Evolutionary conservation across 139 green algal species (phyloP), one percentile per base, ranked within the genome.

Genomic region (Trebouxia sp.): DNA sequence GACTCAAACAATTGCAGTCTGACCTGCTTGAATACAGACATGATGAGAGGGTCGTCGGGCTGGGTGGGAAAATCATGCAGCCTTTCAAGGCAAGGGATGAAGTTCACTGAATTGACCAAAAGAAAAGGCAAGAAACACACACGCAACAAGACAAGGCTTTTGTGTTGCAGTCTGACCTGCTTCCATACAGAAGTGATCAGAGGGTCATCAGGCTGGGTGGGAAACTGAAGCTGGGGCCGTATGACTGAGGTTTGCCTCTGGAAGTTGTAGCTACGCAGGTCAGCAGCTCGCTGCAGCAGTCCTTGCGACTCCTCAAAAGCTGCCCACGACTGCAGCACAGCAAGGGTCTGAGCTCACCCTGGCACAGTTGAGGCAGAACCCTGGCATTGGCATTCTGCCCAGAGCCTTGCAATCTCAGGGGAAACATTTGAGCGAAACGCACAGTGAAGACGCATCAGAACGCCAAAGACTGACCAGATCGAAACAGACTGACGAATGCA

Each of bases 261-360:
- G 70, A 91, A 83, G 69, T 58, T 88, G 69, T 89, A 91, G 48
- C 48, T 87, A 56, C 96, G 89, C 80, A 99, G 90, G 83, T 98
- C 96, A 28, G 94, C 84, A 39, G 93, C 96, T 10, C 92, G 87
- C 67, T 94, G 80, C 3, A 92, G 35, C 42, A 90, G 83, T n/a
- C 93, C 96, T 42, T 90, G 47, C 20, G 90, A 79, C 79, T 96
- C 90, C 88, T 99, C 96, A 94, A 99, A 93, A 22, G 79, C 30
- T 1, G 96, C 92, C 96, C 96, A 99, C 4, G 92, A 89, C 48
- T 88, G 85, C 79, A 65, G n/a, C 43, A 1, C 37, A 45, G 1
- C 42, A 67, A 48, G 45, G 53, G 5, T 11, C 2, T 51, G 8
- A 28, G 20, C 50, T 15, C 30, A 9, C 1, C 66, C 22, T 51